Evolutionary conservation across 2,329 filamentous ascomycete species (phyloP).

Genomic region (Sporothrix mexicana): DNA sequence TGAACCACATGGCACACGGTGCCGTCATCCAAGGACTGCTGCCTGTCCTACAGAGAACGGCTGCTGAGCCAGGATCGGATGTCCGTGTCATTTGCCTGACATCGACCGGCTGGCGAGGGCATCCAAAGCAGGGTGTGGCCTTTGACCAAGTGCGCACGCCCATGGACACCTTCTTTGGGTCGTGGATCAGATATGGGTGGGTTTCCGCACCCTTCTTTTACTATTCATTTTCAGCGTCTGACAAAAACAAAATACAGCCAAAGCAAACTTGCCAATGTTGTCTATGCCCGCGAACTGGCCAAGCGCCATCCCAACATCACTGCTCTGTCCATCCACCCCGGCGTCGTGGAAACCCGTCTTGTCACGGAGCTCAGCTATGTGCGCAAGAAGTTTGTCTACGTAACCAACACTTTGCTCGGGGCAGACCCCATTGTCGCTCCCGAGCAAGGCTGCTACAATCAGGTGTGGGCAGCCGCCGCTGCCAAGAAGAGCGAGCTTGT

Average conservation of each 20-base stretch:
- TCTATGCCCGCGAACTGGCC: slow-evolving; percentile 42
- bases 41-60: slow-evolving; percentile 39
- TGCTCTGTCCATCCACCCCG: slow-evolving; percentile 41
- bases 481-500: slow-evolving; percentile 41
- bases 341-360: slow-evolving; percentile 42
- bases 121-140: slow-evolving; percentile 38
- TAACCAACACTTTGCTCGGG: slow-evolving; percentile 34
- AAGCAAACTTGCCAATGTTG: slow-evolving; percentile 42
- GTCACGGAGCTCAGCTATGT: slow-evolving; percentile 35
- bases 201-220: not conserved
- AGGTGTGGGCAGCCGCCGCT: slow-evolving; percentile 50
- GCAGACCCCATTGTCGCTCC: slow-evolving; percentile 37
- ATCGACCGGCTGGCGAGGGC: slow-evolving; percentile 38
- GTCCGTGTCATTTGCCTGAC: slow-evolving; percentile 42
- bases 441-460: slow-evolving; percentile 48
- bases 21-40: slow-evolving; percentile 48
- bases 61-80: slow-evolving; percentile 38
- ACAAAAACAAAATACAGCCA: slow-evolving; percentile 32
- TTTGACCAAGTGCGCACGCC: slow-evolving; percentile 41
- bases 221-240: too few species aligned
- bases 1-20: slow-evolving; percentile 55
- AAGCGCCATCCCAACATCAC: slow-evolving; percentile 40
- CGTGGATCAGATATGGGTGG: slow-evolving; percentile 41
- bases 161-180: slow-evolving; percentile 38
- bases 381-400: slow-evolving; percentile 38